Evolutionary conservation across 352 stramenopile species (phyloP).

Genomic region (Halophytophthora polymorphica): DNA sequence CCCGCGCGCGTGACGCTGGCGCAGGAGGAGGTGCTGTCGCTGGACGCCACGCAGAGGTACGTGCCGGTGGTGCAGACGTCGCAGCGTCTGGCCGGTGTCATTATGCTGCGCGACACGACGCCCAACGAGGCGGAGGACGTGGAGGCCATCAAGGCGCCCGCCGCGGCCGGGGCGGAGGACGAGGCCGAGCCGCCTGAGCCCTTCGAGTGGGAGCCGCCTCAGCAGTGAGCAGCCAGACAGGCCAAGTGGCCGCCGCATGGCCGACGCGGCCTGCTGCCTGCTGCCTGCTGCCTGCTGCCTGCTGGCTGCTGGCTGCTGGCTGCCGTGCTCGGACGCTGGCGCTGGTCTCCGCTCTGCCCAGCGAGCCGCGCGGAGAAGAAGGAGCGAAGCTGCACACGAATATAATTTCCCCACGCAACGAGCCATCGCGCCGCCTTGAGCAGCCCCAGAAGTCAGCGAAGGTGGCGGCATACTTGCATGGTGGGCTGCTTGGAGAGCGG

Average conservation of each 20-base stretch:
- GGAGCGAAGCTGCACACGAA: neutral
- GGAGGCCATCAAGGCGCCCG: constrained; percentile 90
- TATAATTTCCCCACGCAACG: neutral
- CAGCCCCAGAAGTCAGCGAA: too few species aligned
- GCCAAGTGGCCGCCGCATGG: constrained; percentile 23
- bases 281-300: too few species aligned
- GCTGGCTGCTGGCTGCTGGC: too few species aligned
- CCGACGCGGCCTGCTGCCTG: too few species aligned
- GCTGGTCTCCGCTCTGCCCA: too few species aligned
- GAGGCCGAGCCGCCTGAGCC: constrained; percentile 94
- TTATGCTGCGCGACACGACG: constrained; percentile 95
- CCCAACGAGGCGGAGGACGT: constrained; percentile 93
- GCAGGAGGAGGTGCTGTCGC: constrained; percentile 90
- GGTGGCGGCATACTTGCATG: too few species aligned
- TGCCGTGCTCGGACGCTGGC: too few species aligned
- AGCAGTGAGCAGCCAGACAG: constrained; percentile 35
- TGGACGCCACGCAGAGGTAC: constrained; percentile 93
- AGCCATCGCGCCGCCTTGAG: too few species aligned
- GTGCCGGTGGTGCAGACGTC: constrained; percentile 67
- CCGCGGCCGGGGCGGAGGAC: constrained; percentile 88
- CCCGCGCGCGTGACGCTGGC: constrained; percentile 91
- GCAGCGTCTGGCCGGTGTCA: constrained; percentile 87
- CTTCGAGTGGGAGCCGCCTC: constrained; percentile 94
- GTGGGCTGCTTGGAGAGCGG: too few species aligned
- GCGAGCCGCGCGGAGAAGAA: neutral